Base-by-base conservation (phyloP, 768 basidiomycete species). In the Leccinum subgranulosum region DNA sequence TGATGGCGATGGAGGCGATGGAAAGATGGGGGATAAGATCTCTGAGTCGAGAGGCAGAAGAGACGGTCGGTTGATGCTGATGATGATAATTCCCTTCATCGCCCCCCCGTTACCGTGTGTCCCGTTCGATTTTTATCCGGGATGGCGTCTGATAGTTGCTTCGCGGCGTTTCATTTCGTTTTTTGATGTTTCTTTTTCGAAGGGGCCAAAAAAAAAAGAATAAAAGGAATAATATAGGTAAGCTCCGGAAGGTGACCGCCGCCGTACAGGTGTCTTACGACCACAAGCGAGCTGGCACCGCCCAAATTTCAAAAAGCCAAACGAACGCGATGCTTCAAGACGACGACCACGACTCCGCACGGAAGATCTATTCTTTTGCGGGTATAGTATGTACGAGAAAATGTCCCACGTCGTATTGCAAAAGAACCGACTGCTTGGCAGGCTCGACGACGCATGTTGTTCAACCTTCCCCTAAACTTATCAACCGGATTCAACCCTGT, bases 101-200 rank as follows among this genome's bases (percentile, higher is more conserved):
- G 10, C 57, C 49, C 49, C 48, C 27, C 6, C 29, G 31, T 48
- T 47, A 21, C 54, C 60, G 53, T n/a, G 54, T 36, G 60, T 46
- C 29, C 10, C 23, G 9, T 49, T 28, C 47, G 25, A 31, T 29
- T 50, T 62, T 60, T 62, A 61, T 62, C 51, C 43, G 28, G 53
- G 29, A 53, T 29, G 17, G 19, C 15, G 50, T 25, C 46, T 21
- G 54, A 49, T n/a, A 17, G n/a, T 56, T 31, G 3, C 47, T 56
- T 61, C 54, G 60, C 60, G 60, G 60, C 50, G 60, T 61, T 61
- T 61, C 54, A 61, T 60, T 61, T 49, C 15, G 7, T 47, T 23
- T 23, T 21, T 21, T 39, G 15, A 9, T 34, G 17, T 39, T 39
- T 39, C 36, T 39, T 39, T 36, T 39, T 39, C 39, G n/a, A 45